Base-by-base conservation (phyloP, 2,329 filamentous ascomycete genomes). In the Aspergillus novofumigatus region DNA sequence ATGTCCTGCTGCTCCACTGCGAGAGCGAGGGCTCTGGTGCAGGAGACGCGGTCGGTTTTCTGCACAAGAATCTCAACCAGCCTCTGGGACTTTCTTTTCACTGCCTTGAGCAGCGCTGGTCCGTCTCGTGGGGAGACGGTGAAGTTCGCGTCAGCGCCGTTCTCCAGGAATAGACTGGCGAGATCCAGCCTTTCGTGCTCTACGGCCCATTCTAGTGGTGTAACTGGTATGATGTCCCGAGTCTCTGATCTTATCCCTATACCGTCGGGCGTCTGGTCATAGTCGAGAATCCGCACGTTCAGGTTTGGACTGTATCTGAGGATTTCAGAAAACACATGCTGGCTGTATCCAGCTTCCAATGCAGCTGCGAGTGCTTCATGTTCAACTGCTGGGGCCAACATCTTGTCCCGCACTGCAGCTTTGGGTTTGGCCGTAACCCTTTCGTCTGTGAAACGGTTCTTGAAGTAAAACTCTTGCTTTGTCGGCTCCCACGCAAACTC, bases 121-220 rank as follows among this genome's bases (percentile, higher is more conserved):
- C 52, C 52, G 7, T 54, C 45, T 49, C 25, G 10, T 14, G 29
- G 25, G 45, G 52, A 41, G 23, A 49, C 11, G 11, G 52, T 50
- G 21, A 49, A 54, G 45, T 42, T 38, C n/a, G 32, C 52, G 42
- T 55, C 50, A 14, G 53, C 53, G 35, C 56, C 53, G n/a, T 56
- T 17, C 20, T 56, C 50, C 11, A 59, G 47, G 32, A 56, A 59
- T 14, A 59, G 45, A 44, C 47, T 51, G 1, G 54, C 45, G 21
- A 53, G 57, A 28, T 54, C 57, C 3, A 20, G 26, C 44, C 44
- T 47, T 52, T 58, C 44, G 49, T 55, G 52, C 50, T 55, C 56
- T 7, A 58, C 35, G n/a, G 56, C 56, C 56, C 52, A 58, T 52
- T 58, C 56, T 29, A 58, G 56, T 53, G 56, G 56, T 51, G 56